Conservation (phyloP, 441 rosid genomes). For the Erodium chrysanthum region DNA sequence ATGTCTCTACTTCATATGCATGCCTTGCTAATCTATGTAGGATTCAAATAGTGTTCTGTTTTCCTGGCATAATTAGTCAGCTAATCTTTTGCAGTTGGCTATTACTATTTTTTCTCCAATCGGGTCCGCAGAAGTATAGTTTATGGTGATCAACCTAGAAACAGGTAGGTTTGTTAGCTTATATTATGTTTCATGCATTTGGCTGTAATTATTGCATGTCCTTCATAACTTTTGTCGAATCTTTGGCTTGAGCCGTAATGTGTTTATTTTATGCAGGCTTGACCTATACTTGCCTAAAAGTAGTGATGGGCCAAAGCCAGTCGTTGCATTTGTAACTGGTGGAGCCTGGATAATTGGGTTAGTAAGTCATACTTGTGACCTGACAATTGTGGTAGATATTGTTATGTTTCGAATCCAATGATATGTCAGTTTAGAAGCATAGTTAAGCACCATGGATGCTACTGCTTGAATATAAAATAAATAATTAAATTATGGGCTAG, state of each 20-base stretch:
- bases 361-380: slow-evolving; percentile 20
- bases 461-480: not conserved
- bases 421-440: not conserved
- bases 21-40: not conserved
- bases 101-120: slow-evolving; percentile 74
- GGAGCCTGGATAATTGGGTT: slow-evolving; percentile 99
- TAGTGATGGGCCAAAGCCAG: slow-evolving; percentile 63
- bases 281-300: slow-evolving; percentile 79
- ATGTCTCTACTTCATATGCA: slow-evolving; percentile 9
- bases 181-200: slow-evolving; percentile 7
- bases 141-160: slow-evolving; percentile 86
- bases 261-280: slow-evolving; percentile 44
- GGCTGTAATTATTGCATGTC: not conserved
- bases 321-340: slow-evolving; percentile 84
- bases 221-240: slow-evolving; percentile 12
- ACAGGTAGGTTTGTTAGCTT: slow-evolving; percentile 43
- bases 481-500: not conserved
- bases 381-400: not conserved
- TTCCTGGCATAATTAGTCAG: slow-evolving; percentile 20
- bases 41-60: not conserved
- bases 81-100: slow-evolving; percentile 63
- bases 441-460: not conserved
- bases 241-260: slow-evolving; percentile 6
- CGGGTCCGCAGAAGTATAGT: slow-evolving; percentile 64
- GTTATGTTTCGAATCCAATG: not conserved